Evolutionary conservation across 1,284 basidiomycete species (phyloP).

Genomic region (Agroathelia rolfsii): DNA sequence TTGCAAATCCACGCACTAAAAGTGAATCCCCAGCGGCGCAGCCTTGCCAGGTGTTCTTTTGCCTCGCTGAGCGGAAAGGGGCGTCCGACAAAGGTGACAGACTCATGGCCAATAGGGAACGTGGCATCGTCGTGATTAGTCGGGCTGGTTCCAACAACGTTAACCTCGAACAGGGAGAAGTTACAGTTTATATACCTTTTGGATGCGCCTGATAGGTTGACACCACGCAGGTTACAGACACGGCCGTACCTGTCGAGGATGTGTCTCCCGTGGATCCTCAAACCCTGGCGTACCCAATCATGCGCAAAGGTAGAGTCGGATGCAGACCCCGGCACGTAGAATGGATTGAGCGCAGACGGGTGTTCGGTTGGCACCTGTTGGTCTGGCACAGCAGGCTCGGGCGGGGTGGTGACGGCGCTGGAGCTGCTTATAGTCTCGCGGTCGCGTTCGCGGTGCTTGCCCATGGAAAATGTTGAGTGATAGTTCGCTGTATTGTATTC

Average conservation of each 20-base stretch:
- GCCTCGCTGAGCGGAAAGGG: slow-evolving; percentile 83
- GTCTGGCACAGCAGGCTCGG: slow-evolving; percentile 2
- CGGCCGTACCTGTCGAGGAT: slow-evolving; percentile 72
- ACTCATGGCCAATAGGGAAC: slow-evolving; percentile 52
- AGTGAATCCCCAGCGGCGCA: slow-evolving; percentile 79
- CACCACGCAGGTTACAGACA: slow-evolving; percentile 69
- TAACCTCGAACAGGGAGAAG: slow-evolving; percentile 1
- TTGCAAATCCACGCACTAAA: slow-evolving; percentile 46
- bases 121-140: slow-evolving; percentile 48
- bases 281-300: slow-evolving; percentile 53
- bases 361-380: slow-evolving; percentile 19
- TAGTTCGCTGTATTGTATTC: too few relatives aligned
- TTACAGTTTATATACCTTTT: slow-evolving; percentile 80
- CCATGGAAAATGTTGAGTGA: too few relatives aligned
- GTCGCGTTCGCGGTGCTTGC: slow-evolving; percentile 5
- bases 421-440: neutral
- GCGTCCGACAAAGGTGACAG: slow-evolving; percentile 70
- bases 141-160: slow-evolving; percentile 31
- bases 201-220: slow-evolving; percentile 72
- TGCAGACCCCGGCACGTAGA: slow-evolving; percentile 35
- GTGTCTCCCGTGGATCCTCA: slow-evolving; percentile 56
- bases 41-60: slow-evolving; percentile 68
- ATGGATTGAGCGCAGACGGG: slow-evolving; percentile 30
- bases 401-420: slow-evolving; percentile 7
- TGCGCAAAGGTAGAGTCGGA: slow-evolving; percentile 60